phyloP scores from a whole-genome alignment of 2,329 filamentous ascomycete species.

The Colletotrichum sansevieriae region DNA sequence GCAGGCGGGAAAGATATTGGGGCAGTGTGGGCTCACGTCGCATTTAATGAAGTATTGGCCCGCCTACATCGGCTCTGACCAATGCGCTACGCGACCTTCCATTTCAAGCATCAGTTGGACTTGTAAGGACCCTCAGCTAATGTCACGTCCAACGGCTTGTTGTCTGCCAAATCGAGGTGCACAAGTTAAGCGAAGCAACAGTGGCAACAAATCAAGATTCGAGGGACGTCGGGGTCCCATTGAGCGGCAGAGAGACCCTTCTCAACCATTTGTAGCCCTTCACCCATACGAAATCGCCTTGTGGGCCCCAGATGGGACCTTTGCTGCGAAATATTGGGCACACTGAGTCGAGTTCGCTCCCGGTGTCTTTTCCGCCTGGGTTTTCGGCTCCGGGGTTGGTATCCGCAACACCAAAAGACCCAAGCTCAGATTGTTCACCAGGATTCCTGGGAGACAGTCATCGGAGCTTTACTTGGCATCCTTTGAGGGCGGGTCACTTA shows the following conservation, averaged over 20 bases:
- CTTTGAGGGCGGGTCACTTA: constrained; percentile 2
- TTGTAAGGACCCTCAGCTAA: constrained; percentile 17
- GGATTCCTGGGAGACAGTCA: background rate
- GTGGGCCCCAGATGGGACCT: background rate
- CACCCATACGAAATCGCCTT: background rate
- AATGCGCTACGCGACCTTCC: constrained; percentile 37
- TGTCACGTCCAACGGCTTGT: no score
- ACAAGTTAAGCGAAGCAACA: constrained; percentile 1
- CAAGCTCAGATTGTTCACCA: constrained; percentile 12
- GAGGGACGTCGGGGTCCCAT: background rate
- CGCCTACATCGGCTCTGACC: constrained; percentile 7
- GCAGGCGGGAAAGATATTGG: constrained; percentile 30
- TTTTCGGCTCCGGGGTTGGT: constrained; percentile 2
- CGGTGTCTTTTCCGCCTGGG: constrained; percentile 9
- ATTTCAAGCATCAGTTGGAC: constrained; percentile 37
- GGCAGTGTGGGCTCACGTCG: constrained; percentile 28
- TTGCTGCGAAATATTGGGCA: background rate
- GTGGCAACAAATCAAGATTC: constrained; percentile 6
- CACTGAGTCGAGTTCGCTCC: background rate
- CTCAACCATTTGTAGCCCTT: background rate
- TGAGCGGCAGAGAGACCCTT: background rate
- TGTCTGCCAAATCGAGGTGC: background rate
- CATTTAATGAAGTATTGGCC: constrained; percentile 19
- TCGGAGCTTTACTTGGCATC: background rate
- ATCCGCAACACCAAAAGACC: constrained; percentile 2